Conservation (phyloP, 306 rosid genomes). For the Rubus idaeus region DNA sequence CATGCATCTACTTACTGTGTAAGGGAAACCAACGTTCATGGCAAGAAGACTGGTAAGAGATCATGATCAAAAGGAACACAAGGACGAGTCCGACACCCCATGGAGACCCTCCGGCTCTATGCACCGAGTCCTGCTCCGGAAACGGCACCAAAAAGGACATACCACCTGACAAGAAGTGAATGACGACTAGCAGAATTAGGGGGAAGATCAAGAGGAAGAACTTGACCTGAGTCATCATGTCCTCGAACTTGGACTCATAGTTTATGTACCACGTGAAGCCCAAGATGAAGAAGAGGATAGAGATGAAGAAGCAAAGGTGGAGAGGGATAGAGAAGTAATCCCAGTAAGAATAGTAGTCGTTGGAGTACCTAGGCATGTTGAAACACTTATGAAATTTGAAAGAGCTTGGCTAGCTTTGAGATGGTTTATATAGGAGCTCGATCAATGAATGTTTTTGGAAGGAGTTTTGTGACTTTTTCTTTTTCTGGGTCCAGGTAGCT, state of each 20-base stretch:
- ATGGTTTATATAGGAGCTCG: slow-evolving; percentile 27
- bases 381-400: neutral
- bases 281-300: slow-evolving; percentile 49
- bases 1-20: slow-evolving; percentile 26
- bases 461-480: neutral
- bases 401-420: neutral
- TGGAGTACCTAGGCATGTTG: slow-evolving; percentile 49
- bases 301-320: slow-evolving; percentile 54
- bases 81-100: slow-evolving; percentile 82
- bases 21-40: slow-evolving; percentile 86
- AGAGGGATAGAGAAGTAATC: slow-evolving; percentile 59
- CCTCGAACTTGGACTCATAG: slow-evolving; percentile 57
- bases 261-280: slow-evolving; percentile 71
- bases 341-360: slow-evolving; percentile 41
- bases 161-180: slow-evolving; percentile 56
- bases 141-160: slow-evolving; percentile 37
- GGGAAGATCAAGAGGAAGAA: slow-evolving; percentile 61
- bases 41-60: slow-evolving; percentile 71
- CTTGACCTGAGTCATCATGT: slow-evolving; percentile 50
- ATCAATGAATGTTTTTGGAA: neutral
- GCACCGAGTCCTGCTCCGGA: slow-evolving; percentile 64
- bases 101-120: slow-evolving; percentile 82
- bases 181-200: slow-evolving; percentile 40
- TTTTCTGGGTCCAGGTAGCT: slow-evolving; percentile 17
- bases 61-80: slow-evolving; percentile 55